These are phyloP conservation scores for Scheffersomyces insectosa DNA, from an alignment of 1,139 yeast species.

Conservation along the genomic window DNA sequence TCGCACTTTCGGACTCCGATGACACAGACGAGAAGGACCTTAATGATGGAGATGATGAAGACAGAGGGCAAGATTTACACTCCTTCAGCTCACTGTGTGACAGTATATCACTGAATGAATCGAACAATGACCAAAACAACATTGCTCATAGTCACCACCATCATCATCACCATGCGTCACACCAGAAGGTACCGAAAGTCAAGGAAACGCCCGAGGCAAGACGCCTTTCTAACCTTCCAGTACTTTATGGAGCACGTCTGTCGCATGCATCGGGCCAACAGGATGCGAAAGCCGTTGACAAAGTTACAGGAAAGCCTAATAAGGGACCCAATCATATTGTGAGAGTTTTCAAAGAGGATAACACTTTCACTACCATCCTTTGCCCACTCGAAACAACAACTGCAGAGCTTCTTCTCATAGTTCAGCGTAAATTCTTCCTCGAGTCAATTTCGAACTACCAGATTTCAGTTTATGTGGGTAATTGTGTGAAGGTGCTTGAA, in stretches of 20 bases:
- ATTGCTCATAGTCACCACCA: not conserved
- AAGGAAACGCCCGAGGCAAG: not conserved
- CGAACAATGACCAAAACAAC: no score
- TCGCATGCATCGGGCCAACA: conserved; percentile 16
- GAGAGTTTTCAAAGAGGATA: conserved; percentile 76
- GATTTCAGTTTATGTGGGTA: conserved; percentile 78
- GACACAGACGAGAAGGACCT: conserved; percentile 16
- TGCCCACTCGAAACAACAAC: conserved; percentile 79
- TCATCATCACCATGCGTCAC: not conserved
- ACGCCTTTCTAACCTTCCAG: conserved; percentile 23
- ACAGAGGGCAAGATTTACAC: conserved; percentile 6
- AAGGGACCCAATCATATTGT: conserved; percentile 52
- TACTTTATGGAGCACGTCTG: conserved; percentile 36
- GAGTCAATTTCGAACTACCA: conserved; percentile 73
- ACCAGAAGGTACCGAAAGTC: not conserved
- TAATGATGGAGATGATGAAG: conserved; percentile 7
- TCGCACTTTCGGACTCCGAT: conserved; percentile 20
- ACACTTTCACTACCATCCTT: conserved; percentile 77
- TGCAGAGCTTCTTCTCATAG: conserved; percentile 64
- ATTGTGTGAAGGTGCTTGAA: conserved; percentile 70
- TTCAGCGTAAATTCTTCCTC: conserved; percentile 76
- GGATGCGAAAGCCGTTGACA: conserved; percentile 16
- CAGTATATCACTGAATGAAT: not conserved
- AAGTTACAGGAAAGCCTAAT: conserved; percentile 14
- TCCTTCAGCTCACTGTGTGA: conserved; percentile 4